Evolutionary conservation across 2,329 filamentous ascomycete species (phyloP).

Genomic region (Beauveria caledonica): DNA sequence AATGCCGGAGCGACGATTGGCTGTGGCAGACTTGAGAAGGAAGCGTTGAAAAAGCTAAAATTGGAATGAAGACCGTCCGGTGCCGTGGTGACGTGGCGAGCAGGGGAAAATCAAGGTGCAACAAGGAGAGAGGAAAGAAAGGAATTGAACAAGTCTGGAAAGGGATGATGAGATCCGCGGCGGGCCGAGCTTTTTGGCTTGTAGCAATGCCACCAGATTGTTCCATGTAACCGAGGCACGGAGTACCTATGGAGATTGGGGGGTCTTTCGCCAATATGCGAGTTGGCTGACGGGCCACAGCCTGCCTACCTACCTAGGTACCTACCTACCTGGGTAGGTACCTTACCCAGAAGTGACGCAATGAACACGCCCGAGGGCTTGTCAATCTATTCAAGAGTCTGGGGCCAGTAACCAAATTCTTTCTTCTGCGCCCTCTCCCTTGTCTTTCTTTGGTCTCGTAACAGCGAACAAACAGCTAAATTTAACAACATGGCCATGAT

Average conservation of each 20-base stretch:
- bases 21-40: too few relatives aligned
- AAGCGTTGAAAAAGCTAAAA: too few relatives aligned
- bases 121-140: background rate
- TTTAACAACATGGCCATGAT: background rate
- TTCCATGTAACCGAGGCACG: background rate
- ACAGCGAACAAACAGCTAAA: too few relatives aligned
- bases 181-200: conserved; percentile 2
- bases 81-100: background rate
- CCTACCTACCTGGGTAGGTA: too few relatives aligned
- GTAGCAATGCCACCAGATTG: background rate
- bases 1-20: too few relatives aligned
- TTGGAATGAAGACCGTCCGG: background rate
- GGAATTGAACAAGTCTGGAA: background rate
- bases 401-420: too few relatives aligned
- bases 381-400: too few relatives aligned
- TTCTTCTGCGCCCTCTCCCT: too few relatives aligned
- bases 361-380: too few relatives aligned
- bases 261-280: background rate
- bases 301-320: background rate
- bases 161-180: background rate
- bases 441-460: too few relatives aligned
- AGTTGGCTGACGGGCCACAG: background rate
- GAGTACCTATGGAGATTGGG: background rate
- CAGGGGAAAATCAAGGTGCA: background rate
- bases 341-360: too few relatives aligned